Percentiles rank a stretch among this genome's conserved stretches.
Conservation (phyloP, 1,284 basidiomycete genomes). For the Puccinia horiana region DNA sequence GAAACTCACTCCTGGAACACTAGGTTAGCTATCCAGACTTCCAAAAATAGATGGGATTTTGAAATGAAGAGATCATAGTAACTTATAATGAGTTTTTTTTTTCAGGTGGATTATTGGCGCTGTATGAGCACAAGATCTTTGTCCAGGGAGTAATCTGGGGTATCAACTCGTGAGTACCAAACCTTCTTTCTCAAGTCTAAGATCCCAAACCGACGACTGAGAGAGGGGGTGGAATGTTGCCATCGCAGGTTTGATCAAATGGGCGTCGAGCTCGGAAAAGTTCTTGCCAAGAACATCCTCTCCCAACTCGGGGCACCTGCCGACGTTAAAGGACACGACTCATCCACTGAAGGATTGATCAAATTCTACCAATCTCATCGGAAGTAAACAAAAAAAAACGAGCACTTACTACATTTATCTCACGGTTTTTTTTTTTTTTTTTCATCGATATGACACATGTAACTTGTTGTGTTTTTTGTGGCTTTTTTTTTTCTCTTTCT, state of each 20-base stretch:
- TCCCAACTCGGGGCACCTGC: conserved; percentile 77
- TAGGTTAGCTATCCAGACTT: conserved; percentile 63
- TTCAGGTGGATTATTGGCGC: conserved; percentile 71
- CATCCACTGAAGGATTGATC: conserved; percentile 62
- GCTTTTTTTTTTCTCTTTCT: not conserved
- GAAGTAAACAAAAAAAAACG: conserved; percentile 1
- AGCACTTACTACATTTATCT: not conserved
- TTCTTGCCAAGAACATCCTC: conserved; percentile 92
- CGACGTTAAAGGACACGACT: conserved; percentile 86
- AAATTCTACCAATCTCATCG: conserved; percentile 37
- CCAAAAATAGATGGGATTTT: not conserved
- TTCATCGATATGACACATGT: not conserved
- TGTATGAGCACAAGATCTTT: conserved; percentile 99
- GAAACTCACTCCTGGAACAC: conserved; percentile 80
- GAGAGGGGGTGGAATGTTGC: no score
- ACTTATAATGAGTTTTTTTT: not conserved
- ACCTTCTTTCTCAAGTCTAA: not conserved
- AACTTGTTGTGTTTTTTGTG: not conserved
- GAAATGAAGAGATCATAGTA: not conserved
- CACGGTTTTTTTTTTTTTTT: not conserved
- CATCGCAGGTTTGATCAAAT: conserved; percentile 56
- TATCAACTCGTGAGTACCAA: conserved; percentile 87
- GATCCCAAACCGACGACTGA: not conserved
- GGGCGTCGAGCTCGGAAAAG: conserved; percentile 93
- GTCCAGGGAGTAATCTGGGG: conserved; percentile 96